Conservation (phyloP, 1,284 basidiomycete genomes). For the Boletellus deceptivus region DNA sequence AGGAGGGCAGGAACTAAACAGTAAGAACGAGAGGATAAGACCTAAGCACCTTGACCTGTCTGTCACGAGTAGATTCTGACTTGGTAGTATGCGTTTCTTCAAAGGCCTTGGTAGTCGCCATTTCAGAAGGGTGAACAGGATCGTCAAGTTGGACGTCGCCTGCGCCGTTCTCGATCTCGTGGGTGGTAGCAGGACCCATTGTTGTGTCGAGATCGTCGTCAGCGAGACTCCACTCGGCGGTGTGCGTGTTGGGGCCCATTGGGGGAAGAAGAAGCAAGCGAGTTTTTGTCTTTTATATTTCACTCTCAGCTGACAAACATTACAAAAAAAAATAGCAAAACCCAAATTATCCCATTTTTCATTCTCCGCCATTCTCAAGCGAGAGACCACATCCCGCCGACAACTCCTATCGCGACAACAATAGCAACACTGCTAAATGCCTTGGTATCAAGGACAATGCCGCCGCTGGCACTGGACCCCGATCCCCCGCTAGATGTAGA, state of each 20-base stretch:
- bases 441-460: conserved; percentile 32
- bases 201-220: conserved; percentile 48
- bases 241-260: conserved; percentile 28
- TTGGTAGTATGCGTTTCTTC: conserved; percentile 34
- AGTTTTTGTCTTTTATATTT: background rate
- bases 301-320: conserved; percentile 5
- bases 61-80: conserved; percentile 58
- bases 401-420: conserved; percentile 39
- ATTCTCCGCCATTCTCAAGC: conserved; percentile 23
- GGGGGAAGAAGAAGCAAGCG: conserved; percentile 8
- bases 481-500: conserved; percentile 26
- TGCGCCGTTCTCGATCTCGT: conserved; percentile 25
- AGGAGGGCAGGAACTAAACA: conserved; percentile 27
- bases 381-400: conserved; percentile 48
- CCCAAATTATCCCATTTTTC: background rate
- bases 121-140: conserved; percentile 19
- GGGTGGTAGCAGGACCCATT: conserved; percentile 42
- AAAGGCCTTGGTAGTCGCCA: conserved; percentile 33
- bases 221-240: conserved; percentile 49
- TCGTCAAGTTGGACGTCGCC: conserved; percentile 32
- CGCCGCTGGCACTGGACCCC: conserved; percentile 18
- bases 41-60: conserved; percentile 88
- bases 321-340: conserved; percentile 7
- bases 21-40: conserved; percentile 49
- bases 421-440: conserved; percentile 43